Evolutionary conservation across 164 flowering plant genomes (phyloP).

Genomic region (Brasenia schreberi): DNA sequence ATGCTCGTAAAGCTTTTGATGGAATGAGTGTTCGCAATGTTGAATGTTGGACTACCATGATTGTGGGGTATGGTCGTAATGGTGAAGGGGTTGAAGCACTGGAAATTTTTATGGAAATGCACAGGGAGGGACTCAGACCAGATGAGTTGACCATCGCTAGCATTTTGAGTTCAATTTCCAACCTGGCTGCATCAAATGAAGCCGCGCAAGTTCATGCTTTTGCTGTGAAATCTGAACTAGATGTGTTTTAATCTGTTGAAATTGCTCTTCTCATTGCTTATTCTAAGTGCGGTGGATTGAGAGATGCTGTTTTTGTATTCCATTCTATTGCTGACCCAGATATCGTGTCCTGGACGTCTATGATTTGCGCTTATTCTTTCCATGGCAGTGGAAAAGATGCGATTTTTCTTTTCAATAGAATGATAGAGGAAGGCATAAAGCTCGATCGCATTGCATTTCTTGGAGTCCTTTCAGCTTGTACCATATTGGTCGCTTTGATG

Average conservation of each 20-base stretch:
- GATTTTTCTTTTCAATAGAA: conserved; percentile 28
- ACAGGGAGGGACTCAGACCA: conserved; percentile 21
- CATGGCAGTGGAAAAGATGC: conserved; percentile 41
- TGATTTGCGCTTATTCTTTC: conserved; percentile 40
- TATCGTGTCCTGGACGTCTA: conserved; percentile 52
- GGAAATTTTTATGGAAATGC: conserved; percentile 34
- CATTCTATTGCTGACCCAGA: conserved; percentile 23
- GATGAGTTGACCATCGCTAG: conserved; percentile 58
- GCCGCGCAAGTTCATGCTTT: conserved; percentile 34
- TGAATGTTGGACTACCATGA: conserved; percentile 59
- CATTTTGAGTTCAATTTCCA: conserved; percentile 48
- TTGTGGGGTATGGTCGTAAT: conserved; percentile 47
- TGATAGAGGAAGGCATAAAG: conserved; percentile 27
- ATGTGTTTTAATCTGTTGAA: conserved; percentile 20
- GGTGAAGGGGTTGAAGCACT: conserved; percentile 48
- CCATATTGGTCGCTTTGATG: conserved; percentile 41
- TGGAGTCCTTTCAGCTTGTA: conserved; percentile 57
- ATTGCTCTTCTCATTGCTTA: conserved; percentile 49
- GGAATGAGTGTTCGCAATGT: conserved; percentile 29
- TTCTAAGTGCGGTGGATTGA: conserved; percentile 43
- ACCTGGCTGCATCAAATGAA: conserved; percentile 26
- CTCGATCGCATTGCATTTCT: conserved; percentile 48
- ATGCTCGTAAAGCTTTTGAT: conserved; percentile 47
- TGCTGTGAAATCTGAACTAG: conserved; percentile 25
- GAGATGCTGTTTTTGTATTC: conserved; percentile 25